Evolutionary conservation across 225 moss, liverwort and hornwort genomes (phyloP).

Genomic region (Climacium dendroides): DNA sequence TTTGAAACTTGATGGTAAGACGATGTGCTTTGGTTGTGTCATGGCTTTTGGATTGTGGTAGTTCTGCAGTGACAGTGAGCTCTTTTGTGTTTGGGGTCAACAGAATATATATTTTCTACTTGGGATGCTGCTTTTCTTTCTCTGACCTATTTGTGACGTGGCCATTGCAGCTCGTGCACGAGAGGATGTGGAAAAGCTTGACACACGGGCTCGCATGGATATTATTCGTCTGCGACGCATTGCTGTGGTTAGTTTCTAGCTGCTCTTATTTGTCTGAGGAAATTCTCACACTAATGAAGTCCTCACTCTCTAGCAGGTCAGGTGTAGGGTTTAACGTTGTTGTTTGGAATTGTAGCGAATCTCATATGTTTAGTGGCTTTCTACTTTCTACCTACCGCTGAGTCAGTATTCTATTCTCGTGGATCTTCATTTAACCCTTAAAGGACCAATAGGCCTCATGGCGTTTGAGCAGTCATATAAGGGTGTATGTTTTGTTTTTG

Average conservation of each 20-base stretch:
- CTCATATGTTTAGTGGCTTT: neutral
- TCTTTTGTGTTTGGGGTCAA: neutral
- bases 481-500: neutral
- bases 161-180: conserved; percentile 68
- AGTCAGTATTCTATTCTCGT: neutral
- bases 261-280: neutral
- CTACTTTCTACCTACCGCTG: neutral
- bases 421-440: neutral
- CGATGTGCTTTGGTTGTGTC: neutral
- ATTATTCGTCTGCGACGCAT: conserved; percentile 57
- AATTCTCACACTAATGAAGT: neutral
- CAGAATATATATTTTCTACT: neutral
- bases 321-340: neutral
- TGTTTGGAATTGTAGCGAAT: neutral
- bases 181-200: conserved; percentile 83
- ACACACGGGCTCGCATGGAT: conserved; percentile 60
- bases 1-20: conserved; percentile 72
- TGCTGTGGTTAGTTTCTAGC: conserved; percentile 38
- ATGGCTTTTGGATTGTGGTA: neutral
- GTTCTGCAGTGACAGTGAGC: neutral
- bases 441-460: neutral
- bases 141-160: neutral
- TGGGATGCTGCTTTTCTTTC: neutral
- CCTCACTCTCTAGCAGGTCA: neutral
- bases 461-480: neutral